These are phyloP conservation scores for Eragrostis nindensis DNA, from an alignment of 176 grass and related monocot species.

Conservation along the genomic window DNA sequence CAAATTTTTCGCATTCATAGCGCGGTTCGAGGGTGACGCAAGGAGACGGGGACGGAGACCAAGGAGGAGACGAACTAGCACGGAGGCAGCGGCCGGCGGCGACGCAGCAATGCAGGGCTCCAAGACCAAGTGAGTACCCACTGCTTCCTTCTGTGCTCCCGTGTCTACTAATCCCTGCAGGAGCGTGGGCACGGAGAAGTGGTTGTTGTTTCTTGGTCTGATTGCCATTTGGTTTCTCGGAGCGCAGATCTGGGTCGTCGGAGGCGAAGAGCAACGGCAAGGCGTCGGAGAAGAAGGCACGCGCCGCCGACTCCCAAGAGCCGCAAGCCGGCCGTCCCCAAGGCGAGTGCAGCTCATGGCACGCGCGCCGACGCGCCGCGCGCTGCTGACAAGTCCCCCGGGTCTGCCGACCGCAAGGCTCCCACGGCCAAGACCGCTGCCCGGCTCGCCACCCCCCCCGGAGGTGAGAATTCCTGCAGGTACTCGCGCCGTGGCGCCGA, in stretches of 20 bases:
- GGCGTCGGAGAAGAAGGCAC: slow-evolving; percentile 49
- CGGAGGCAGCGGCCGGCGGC: neutral
- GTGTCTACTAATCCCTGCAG: neutral
- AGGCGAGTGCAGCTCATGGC: slow-evolving; percentile 43
- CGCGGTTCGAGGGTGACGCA: neutral
- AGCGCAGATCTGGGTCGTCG: slow-evolving; percentile 62
- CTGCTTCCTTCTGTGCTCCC: neutral
- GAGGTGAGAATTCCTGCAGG: slow-evolving; percentile 23
- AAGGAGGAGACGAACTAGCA: neutral
- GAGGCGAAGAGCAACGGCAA: slow-evolving; percentile 59
- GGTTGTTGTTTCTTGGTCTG: slow-evolving; percentile 13
- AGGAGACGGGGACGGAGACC: too few relatives aligned
- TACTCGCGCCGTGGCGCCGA: neutral
- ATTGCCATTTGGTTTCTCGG: neutral
- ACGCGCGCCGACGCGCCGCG: slow-evolving; percentile 43
- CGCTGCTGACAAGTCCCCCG: slow-evolving; percentile 48
- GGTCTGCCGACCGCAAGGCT: slow-evolving; percentile 55
- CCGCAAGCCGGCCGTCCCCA: slow-evolving; percentile 55
- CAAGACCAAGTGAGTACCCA: slow-evolving; percentile 45
- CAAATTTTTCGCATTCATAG: slow-evolving; percentile 31
- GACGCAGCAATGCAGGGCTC: slow-evolving; percentile 47
- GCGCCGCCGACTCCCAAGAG: slow-evolving; percentile 67
- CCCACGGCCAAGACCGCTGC: slow-evolving; percentile 57
- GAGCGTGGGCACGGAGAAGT: neutral
- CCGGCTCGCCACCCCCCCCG: slow-evolving; percentile 44